phyloP scores from a whole-genome alignment of 305 asterid species.

The Rubia tinctorum region DNA sequence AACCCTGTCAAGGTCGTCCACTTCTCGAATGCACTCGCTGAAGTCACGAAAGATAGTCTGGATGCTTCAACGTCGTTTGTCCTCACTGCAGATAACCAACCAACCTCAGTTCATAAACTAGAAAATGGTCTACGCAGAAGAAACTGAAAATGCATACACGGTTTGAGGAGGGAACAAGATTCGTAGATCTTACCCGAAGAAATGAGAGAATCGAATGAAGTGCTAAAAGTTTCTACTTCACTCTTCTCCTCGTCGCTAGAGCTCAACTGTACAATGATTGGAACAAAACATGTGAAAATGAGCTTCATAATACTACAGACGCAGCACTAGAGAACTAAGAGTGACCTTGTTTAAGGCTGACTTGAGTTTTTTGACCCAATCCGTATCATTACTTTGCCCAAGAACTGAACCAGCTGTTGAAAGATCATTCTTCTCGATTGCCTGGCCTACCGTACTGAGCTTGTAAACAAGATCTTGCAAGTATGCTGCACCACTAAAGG shows the following conservation, averaged over 20 bases:
- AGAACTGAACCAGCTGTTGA: slow-evolving; percentile 69
- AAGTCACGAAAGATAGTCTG: slow-evolving; percentile 61
- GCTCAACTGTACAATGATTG: slow-evolving; percentile 57
- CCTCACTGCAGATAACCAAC: slow-evolving; percentile 41
- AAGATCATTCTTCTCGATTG: slow-evolving; percentile 74
- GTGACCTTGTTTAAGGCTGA: slow-evolving; percentile 77
- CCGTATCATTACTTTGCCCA: slow-evolving; percentile 59
- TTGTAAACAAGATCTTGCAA: slow-evolving; percentile 86
- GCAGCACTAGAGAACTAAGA: neutral
- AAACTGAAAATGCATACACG: no score
- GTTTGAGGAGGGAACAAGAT: neutral
- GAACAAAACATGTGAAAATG: slow-evolving; percentile 15
- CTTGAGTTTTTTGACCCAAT: slow-evolving; percentile 69
- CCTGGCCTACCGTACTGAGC: slow-evolving; percentile 78
- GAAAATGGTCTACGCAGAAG: neutral
- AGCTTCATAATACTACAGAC: neutral
- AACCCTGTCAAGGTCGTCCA: slow-evolving; percentile 78
- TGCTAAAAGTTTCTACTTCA: slow-evolving; percentile 57
- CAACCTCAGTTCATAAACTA: slow-evolving; percentile 4
- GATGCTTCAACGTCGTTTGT: slow-evolving; percentile 68
- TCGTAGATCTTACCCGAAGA: slow-evolving; percentile 50
- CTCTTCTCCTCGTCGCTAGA: slow-evolving; percentile 73
- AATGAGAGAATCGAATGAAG: slow-evolving; percentile 57
- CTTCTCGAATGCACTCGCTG: slow-evolving; percentile 75
- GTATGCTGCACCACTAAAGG: slow-evolving; percentile 48